A percentile compares a stretch with the other conserved stretches of the same genome.
Conservation (phyloP, 164 flowering plant species). For the Litsea cubeba region DNA sequence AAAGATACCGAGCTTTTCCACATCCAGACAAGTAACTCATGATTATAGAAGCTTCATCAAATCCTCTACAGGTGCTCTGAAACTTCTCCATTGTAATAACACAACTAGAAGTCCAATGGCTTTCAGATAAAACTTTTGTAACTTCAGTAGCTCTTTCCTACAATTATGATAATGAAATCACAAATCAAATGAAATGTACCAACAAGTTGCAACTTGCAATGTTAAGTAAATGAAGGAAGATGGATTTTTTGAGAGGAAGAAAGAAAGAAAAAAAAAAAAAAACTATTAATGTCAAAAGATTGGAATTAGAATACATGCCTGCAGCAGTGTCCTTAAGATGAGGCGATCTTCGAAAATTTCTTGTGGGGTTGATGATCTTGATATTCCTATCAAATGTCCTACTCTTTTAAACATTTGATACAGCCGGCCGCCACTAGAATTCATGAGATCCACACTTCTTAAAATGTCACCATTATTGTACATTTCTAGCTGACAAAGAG, state of each 20-base stretch:
- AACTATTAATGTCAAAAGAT: background rate
- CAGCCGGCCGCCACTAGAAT: slow-evolving; percentile 45
- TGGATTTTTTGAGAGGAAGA: background rate
- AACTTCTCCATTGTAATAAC: slow-evolving; percentile 59
- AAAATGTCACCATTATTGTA: slow-evolving; percentile 64
- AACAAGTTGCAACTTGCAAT: background rate
- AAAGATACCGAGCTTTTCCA: slow-evolving; percentile 53
- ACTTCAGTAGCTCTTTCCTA: slow-evolving; percentile 63
- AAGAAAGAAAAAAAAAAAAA: no score
- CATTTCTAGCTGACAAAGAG: slow-evolving; percentile 59
- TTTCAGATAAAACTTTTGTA: slow-evolving; percentile 47
- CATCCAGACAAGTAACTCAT: slow-evolving; percentile 57
- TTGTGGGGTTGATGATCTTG: slow-evolving; percentile 21
- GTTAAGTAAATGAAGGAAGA: background rate
- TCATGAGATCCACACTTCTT: slow-evolving; percentile 39
- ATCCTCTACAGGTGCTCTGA: slow-evolving; percentile 51
- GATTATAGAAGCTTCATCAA: slow-evolving; percentile 55
- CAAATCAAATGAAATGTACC: background rate
- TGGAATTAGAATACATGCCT: slow-evolving; percentile 34
- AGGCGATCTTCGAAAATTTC: slow-evolving; percentile 36
- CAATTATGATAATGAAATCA: background rate
- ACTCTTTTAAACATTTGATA: slow-evolving; percentile 42
- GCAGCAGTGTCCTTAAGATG: slow-evolving; percentile 42
- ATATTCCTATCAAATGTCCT: slow-evolving; percentile 28
- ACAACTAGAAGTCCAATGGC: slow-evolving; percentile 74